Percentiles rank a stretch among this genome's conserved stretches.
These are phyloP conservation scores for Phytophthora foliorum DNA, from an alignment of 352 stramenopile genomes.

Conservation along the genomic window DNA sequence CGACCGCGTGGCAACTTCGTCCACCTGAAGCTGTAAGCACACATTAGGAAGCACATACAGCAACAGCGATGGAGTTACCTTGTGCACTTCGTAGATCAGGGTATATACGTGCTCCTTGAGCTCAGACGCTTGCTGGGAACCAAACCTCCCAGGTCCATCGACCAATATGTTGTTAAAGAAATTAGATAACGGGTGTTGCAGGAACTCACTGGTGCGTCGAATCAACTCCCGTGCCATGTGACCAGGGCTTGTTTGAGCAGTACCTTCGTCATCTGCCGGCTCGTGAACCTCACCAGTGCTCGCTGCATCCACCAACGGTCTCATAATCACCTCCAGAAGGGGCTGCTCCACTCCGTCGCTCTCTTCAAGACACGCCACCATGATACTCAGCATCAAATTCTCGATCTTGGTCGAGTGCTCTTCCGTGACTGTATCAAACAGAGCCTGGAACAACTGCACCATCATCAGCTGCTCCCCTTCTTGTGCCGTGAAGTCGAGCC, in stretches of 20 bases:
- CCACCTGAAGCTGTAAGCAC: constrained; percentile 87
- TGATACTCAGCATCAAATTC: constrained; percentile 79
- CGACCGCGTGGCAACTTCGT: constrained; percentile 85
- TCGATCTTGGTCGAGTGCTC: constrained; percentile 79
- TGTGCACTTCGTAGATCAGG: constrained; percentile 88
- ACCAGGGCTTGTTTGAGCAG: constrained; percentile 46
- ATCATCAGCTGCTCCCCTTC: constrained; percentile 59
- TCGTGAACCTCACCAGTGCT: constrained; percentile 3
- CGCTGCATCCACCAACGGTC: constrained; percentile 50
- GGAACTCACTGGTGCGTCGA: constrained; percentile 65
- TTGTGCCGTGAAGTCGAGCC: constrained; percentile 56
- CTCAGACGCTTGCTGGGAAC: constrained; percentile 42
- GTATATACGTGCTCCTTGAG: constrained; percentile 87
- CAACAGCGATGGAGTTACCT: constrained; percentile 77
- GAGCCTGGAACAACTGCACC: constrained; percentile 73
- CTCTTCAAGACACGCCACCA: constrained; percentile 81
- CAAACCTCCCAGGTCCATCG: constrained; percentile 41
- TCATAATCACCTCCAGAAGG: constrained; percentile 77
- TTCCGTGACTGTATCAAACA: constrained; percentile 74
- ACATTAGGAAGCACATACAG: constrained; percentile 89
- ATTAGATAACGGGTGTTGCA: constrained; percentile 75
- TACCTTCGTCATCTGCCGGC: not conserved
- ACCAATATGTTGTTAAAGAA: constrained; percentile 89
- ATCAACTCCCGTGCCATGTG: constrained; percentile 83
- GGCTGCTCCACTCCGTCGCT: constrained; percentile 66